A percentile compares a stretch with the other conserved stretches of the same genome.
These are phyloP conservation scores for Rugonectria rugulosa DNA, from an alignment of 2,329 filamentous ascomycete genomes.

Conservation along the genomic window DNA sequence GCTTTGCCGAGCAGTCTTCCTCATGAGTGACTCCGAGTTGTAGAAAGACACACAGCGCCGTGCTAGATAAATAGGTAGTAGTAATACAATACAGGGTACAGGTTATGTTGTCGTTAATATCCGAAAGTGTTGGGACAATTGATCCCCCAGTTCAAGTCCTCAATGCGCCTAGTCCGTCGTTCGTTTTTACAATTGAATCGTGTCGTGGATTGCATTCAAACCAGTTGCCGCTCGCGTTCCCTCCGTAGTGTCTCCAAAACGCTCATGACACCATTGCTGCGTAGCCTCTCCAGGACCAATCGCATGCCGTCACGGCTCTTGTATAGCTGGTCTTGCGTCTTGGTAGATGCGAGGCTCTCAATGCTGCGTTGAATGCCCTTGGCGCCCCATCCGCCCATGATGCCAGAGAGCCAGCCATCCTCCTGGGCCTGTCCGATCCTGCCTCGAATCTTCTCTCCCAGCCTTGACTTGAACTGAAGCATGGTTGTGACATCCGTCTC, in stretches of 20 bases:
- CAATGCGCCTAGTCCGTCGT: conserved; percentile 31
- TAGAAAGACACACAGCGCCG: conserved; percentile 45
- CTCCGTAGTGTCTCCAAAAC: conserved; percentile 63
- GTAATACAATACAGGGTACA: conserved; percentile 44
- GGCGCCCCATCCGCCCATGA: conserved; percentile 67
- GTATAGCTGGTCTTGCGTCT: conserved; percentile 78
- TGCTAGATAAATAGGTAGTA: conserved; percentile 43
- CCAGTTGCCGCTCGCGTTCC: conserved; percentile 48
- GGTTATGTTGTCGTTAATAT: conserved; percentile 20
- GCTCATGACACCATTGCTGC: conserved; percentile 65
- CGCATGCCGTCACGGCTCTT: conserved; percentile 87
- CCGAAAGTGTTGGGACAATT: conserved; percentile 16
- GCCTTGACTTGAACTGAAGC: conserved; percentile 74
- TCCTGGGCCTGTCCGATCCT: conserved; percentile 57
- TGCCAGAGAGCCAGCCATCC: conserved; percentile 60
- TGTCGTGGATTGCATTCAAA: conserved; percentile 27
- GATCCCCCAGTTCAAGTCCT: conserved; percentile 18
- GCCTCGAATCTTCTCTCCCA: conserved; percentile 73
- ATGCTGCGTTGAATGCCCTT: conserved; percentile 80
- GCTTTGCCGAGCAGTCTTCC: conserved; percentile 18
- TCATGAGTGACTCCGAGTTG: conserved; percentile 23
- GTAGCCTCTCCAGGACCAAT: conserved; percentile 75
- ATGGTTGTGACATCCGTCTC: conserved; percentile 76
- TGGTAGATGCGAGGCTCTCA: conserved; percentile 78
- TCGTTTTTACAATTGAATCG: conserved; percentile 37